Conservation (phyloP, 192 early-diverging fungal genomes). For the Endogone sp. region DNA sequence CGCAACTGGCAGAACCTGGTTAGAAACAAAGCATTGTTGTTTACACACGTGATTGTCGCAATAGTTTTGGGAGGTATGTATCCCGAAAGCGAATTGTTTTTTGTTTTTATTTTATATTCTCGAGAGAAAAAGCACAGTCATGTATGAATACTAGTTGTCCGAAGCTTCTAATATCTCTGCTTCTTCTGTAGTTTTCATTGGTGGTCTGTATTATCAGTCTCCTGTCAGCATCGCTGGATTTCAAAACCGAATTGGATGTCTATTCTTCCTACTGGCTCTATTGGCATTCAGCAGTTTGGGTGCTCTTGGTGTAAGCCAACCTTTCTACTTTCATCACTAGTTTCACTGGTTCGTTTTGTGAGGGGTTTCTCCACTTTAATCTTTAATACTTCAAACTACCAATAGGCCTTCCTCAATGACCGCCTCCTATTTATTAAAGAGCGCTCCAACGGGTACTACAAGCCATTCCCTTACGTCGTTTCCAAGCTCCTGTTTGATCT, state of each 20-base stretch:
- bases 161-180: not conserved
- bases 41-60: too few relatives aligned
- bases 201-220: constrained; percentile 57
- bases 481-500: constrained; percentile 71
- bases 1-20: constrained; percentile 42
- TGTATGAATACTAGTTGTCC: too few relatives aligned
- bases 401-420: constrained; percentile 59
- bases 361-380: too few relatives aligned
- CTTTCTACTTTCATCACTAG: too few relatives aligned
- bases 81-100: too few relatives aligned
- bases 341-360: too few relatives aligned
- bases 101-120: too few relatives aligned
- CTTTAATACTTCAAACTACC: too few relatives aligned
- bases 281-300: constrained; percentile 69
- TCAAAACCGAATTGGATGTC: constrained; percentile 69
- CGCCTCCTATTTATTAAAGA: constrained; percentile 65
- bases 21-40: constrained; percentile 28
- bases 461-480: constrained; percentile 57
- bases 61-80: too few relatives aligned
- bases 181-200: constrained; percentile 32
- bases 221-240: constrained; percentile 62
- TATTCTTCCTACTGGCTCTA: constrained; percentile 70
- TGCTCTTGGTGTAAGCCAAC: too few relatives aligned
- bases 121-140: too few relatives aligned
- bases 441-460: constrained; percentile 68